A percentile compares a stretch with the other conserved stretches of the same genome.
phyloP scores from a whole-genome alignment of 768 basidiomycete species.

The Paxillus ammoniavirescens region DNA sequence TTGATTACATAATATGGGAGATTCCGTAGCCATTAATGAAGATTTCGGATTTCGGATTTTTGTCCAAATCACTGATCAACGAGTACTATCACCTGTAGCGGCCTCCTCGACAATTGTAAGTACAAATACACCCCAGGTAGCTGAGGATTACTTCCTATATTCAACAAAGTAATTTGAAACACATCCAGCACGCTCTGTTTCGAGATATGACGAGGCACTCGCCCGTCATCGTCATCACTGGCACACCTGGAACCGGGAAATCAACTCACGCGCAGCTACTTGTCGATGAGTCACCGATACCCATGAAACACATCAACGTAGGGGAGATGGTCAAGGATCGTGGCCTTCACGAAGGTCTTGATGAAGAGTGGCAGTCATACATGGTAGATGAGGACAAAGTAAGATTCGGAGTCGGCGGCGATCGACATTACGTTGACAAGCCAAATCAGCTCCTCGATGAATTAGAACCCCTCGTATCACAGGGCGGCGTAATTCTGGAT shows the following conservation, averaged over 20 bases:
- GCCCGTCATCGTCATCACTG: conserved; percentile 83
- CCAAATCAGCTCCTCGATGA: conserved; percentile 75
- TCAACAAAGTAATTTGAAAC: too few species aligned
- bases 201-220: conserved; percentile 25
- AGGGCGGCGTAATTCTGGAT: conserved; percentile 84
- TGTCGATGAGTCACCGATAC: conserved; percentile 63
- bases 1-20: too few species aligned
- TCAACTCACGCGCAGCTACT: conserved; percentile 90
- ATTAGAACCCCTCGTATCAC: conserved; percentile 66
- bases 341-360: conserved; percentile 77
- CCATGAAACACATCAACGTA: conserved; percentile 82
- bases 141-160: too few species aligned
- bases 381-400: conserved; percentile 97
- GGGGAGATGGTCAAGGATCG: conserved; percentile 87
- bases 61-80: too few species aligned
- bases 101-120: too few species aligned
- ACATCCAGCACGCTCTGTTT: too few species aligned
- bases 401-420: conserved; percentile 16
- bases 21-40: too few species aligned
- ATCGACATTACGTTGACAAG: neutral
- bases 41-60: too few species aligned
- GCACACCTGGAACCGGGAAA: conserved; percentile 95
- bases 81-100: too few species aligned
- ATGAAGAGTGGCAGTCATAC: conserved; percentile 94
- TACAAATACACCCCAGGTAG: too few species aligned